These are phyloP conservation scores for Talaromyces wortmannii DNA, from an alignment of 495 filamentous ascomycete genomes.

Conservation along the genomic window DNA sequence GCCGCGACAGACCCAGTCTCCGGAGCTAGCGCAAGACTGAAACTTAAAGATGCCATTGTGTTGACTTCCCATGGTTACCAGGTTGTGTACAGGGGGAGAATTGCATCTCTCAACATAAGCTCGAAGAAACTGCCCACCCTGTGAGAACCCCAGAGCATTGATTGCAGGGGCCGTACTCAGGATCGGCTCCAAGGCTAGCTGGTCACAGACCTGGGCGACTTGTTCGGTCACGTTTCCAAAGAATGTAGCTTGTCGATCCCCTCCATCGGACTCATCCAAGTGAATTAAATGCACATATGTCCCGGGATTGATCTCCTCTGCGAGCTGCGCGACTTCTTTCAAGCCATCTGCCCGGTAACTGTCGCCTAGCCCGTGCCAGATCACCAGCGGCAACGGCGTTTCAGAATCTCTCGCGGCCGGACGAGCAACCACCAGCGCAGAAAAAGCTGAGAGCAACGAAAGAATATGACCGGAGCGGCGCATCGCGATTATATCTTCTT, in stretches of 20 bases:
- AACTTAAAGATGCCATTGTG: slow-evolving; percentile 92
- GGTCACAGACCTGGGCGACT: slow-evolving; percentile 68
- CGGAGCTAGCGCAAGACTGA: slow-evolving; percentile 49
- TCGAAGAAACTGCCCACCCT: slow-evolving; percentile 93
- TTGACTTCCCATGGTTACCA: slow-evolving; percentile 88
- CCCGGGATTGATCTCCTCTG: slow-evolving; percentile 66
- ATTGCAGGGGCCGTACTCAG: slow-evolving; percentile 73
- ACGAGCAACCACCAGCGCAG: not conserved
- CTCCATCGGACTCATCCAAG: slow-evolving; percentile 55
- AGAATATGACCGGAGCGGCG: not conserved
- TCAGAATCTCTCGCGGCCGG: slow-evolving; percentile 5
- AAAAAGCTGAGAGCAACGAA: not conserved
- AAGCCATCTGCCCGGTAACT: slow-evolving; percentile 72
- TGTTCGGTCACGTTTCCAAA: slow-evolving; percentile 85
- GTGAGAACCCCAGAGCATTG: slow-evolving; percentile 90
- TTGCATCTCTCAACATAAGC: slow-evolving; percentile 93
- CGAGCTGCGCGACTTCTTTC: slow-evolving; percentile 54
- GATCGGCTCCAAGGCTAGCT: slow-evolving; percentile 70
- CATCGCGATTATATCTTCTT: not conserved
- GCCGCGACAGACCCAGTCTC: slow-evolving; percentile 74
- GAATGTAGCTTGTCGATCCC: slow-evolving; percentile 79
- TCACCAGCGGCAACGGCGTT: slow-evolving; percentile 70
- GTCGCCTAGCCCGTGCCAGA: slow-evolving; percentile 84
- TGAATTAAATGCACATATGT: slow-evolving; percentile 79
- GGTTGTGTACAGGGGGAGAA: slow-evolving; percentile 65